phyloP scores from a whole-genome alignment of 1,139 yeast genomes.

The Candida pseudoviswanathii region DNA sequence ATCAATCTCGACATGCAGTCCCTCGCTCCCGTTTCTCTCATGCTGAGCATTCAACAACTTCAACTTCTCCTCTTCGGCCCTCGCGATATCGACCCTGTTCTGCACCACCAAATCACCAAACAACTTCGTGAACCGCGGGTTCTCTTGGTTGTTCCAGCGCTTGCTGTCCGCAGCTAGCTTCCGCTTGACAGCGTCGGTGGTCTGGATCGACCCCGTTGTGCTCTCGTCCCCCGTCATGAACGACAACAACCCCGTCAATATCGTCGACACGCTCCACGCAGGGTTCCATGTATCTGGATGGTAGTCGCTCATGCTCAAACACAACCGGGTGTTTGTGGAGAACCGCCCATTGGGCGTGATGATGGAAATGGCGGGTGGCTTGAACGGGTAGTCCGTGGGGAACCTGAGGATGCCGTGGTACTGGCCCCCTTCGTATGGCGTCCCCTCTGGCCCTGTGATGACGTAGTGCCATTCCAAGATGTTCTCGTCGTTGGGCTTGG shows the following conservation, averaged over 20 bases:
- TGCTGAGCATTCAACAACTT: conserved; percentile 7
- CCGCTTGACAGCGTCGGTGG: conserved; percentile 39
- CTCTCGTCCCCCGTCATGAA: conserved; percentile 69
- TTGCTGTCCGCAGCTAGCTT: conserved; percentile 54
- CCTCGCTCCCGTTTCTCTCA: conserved; percentile 10
- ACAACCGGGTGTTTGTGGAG: conserved; percentile 73
- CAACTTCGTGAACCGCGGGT: conserved; percentile 56
- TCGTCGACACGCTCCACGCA: conserved; percentile 90
- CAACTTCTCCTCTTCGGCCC: conserved; percentile 13
- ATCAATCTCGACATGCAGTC: conserved; percentile 16
- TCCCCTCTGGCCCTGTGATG: conserved; percentile 82
- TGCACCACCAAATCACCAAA: conserved; percentile 69
- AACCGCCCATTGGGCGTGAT: conserved; percentile 85
- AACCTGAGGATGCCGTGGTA: conserved; percentile 85
- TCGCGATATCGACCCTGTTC: conserved; percentile 38
- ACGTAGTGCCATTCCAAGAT: conserved; percentile 79
- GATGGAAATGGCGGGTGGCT: conserved; percentile 91
- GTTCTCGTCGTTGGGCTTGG: conserved; percentile 82
- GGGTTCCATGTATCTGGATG: conserved; percentile 97
- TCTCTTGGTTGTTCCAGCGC: conserved; percentile 62
- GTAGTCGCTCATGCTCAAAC: conserved; percentile 87
- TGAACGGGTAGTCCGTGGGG: conserved; percentile 87
- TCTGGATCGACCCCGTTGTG: conserved; percentile 43
- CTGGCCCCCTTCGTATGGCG: conserved; percentile 85
- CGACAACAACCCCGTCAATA: conserved; percentile 79